phyloP scores from a whole-genome alignment of 352 stramenopile genomes.

The Paralagenidium karlingii region DNA sequence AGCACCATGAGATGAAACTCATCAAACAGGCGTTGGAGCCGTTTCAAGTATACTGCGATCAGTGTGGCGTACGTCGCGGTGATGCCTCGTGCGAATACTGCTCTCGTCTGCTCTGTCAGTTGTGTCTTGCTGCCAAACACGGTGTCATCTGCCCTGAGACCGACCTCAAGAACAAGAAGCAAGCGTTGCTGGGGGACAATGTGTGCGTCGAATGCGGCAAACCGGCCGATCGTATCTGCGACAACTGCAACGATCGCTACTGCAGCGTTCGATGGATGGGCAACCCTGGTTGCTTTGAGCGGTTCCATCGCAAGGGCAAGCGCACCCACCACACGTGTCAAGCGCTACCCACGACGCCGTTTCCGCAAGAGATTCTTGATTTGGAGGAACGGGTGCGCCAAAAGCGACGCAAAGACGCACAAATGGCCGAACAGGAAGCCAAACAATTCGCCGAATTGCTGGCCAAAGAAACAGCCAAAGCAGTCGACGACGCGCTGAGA shows the following conservation, averaged over 20 bases:
- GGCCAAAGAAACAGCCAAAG: background rate
- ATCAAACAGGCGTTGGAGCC: conserved; percentile 29
- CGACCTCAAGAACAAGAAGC: conserved; percentile 30
- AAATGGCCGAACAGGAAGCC: conserved; percentile 33
- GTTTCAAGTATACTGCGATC: conserved; percentile 37
- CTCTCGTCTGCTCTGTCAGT: conserved; percentile 27
- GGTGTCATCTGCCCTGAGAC: conserved; percentile 46
- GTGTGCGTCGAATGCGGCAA: conserved; percentile 70
- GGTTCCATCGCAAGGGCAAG: conserved; percentile 62
- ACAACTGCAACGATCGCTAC: conserved; percentile 55
- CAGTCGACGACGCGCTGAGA: conserved; percentile 1
- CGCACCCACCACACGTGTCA: conserved; percentile 39
- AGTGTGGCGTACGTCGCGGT: conserved; percentile 34
- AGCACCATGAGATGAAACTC: conserved; percentile 24
- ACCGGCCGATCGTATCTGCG: conserved; percentile 47
- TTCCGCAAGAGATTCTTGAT: conserved; percentile 28
- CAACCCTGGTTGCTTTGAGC: conserved; percentile 72
- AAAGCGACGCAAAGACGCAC: conserved; percentile 40
- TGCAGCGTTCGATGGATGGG: conserved; percentile 79
- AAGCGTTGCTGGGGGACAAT: conserved; percentile 33
- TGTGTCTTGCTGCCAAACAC: conserved; percentile 38
- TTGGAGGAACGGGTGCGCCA: conserved; percentile 39
- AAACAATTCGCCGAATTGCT: conserved; percentile 30
- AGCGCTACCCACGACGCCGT: conserved; percentile 12
- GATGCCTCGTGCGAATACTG: conserved; percentile 49